Conservation (phyloP, 305 asterid species). For the Plantago rigida region DNA sequence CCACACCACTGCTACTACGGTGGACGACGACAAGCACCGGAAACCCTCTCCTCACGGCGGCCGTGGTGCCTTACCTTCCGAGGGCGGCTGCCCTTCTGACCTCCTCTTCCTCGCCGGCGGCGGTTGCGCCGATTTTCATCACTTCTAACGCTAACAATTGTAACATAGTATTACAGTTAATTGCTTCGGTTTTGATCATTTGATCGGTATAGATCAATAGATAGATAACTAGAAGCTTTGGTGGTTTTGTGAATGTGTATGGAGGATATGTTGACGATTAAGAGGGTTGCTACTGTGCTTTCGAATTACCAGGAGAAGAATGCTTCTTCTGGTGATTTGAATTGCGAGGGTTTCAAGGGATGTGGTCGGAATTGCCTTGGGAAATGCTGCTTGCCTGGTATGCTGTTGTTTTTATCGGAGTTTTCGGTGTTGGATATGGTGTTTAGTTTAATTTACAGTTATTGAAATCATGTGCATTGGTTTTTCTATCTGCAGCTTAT, state of each 20-base stretch:
- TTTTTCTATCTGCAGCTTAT: not conserved
- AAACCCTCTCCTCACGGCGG: conserved; percentile 97
- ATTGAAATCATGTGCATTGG: no score
- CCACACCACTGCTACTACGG: not conserved
- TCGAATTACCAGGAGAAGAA: conserved; percentile 82
- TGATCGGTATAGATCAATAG: no score
- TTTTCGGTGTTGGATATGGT: no score
- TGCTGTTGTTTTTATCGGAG: not conserved
- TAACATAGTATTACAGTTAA: no score
- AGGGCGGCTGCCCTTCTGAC: conserved; percentile 98
- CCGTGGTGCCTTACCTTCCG: conserved; percentile 90
- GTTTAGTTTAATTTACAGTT: no score
- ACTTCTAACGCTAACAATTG: not conserved
- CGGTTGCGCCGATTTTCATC: conserved; percentile 31
- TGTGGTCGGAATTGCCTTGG: conserved; percentile 89
- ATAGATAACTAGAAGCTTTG: no score
- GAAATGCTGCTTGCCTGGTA: conserved; percentile 77
- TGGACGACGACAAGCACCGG: not conserved
- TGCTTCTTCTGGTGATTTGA: conserved; percentile 5
- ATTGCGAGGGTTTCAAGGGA: conserved; percentile 38
- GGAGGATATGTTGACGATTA: conserved; percentile 54
- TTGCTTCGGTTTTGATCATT: no score
- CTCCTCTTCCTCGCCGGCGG: conserved; percentile 99
- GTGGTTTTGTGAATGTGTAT: not conserved
- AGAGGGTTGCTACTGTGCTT: conserved; percentile 90